Conservation (phyloP, 768 basidiomycete species). For the Podaxis sp. region DNA sequence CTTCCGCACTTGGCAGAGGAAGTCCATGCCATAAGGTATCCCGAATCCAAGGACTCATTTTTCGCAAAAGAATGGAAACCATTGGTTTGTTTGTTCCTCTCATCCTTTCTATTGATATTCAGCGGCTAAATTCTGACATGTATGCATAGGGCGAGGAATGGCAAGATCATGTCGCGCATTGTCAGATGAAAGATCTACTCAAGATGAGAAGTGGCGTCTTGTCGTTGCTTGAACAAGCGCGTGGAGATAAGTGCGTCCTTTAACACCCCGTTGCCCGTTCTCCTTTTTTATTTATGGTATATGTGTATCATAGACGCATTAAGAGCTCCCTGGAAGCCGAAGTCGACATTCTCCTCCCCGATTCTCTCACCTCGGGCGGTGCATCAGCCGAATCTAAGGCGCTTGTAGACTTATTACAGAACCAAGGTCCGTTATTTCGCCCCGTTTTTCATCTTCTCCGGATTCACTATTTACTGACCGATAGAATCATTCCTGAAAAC, state of each 20-base stretch:
- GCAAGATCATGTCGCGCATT: constrained; percentile 54
- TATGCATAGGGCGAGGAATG: constrained; percentile 54
- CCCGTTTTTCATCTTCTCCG: neutral
- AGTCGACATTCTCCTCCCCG: constrained; percentile 60
- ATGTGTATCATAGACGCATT: constrained; percentile 47
- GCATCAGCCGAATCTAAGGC: too few species aligned
- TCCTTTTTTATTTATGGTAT: constrained; percentile 6
- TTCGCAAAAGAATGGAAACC: constrained; percentile 71
- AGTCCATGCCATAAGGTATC: constrained; percentile 53
- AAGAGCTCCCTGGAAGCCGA: constrained; percentile 78
- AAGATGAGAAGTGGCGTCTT: constrained; percentile 61
- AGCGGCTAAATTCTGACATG: neutral
- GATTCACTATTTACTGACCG: neutral
- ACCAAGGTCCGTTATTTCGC: neutral
- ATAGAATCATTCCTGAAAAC: constrained; percentile 68
- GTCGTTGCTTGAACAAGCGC: constrained; percentile 72
- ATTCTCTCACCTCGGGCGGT: constrained; percentile 27
- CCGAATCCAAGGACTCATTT: constrained; percentile 48
- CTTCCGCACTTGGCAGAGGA: constrained; percentile 92
- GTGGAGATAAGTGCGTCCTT: constrained; percentile 63
- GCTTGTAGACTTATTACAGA: neutral
- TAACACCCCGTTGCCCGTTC: neutral
- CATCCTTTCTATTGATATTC: neutral
- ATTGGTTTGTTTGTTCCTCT: constrained; percentile 46
- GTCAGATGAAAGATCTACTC: constrained; percentile 66